Percentiles rank a stretch among this genome's conserved stretches.
Conservation (phyloP, 1,139 yeast species). For the Arxiozyma slooffiae region DNA sequence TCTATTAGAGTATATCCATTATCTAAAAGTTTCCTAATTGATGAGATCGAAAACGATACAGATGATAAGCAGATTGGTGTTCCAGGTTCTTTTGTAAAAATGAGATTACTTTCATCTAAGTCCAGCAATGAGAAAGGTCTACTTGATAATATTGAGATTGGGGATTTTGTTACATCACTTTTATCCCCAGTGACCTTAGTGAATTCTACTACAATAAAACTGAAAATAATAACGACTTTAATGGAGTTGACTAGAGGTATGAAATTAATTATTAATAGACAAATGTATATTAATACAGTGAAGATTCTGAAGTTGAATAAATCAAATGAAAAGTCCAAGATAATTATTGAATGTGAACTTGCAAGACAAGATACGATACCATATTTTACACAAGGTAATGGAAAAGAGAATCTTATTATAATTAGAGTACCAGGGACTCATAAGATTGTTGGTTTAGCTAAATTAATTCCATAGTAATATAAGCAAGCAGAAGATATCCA, state of each 20-base stretch:
- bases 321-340: neutral
- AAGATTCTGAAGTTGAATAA: neutral
- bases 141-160: slow-evolving; percentile 1
- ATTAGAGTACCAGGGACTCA: neutral
- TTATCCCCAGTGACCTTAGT: neutral
- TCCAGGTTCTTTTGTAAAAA: slow-evolving; percentile 2
- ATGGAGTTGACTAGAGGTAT: neutral
- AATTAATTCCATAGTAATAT: neutral
- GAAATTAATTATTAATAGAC: neutral
- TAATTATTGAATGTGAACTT: slow-evolving; percentile 1
- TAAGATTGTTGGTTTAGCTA: neutral
- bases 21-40: slow-evolving; percentile 36
- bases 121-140: neutral
- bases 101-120: neutral
- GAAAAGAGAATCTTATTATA: neutral
- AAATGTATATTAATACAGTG: neutral
- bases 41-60: slow-evolving; percentile 28
- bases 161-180: slow-evolving; percentile 2
- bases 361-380: slow-evolving; percentile 1
- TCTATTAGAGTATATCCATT: slow-evolving; percentile 51
- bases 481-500: too few relatives aligned
- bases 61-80: slow-evolving; percentile 1
- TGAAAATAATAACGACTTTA: neutral
- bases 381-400: neutral
- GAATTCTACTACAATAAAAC: neutral